Percentiles rank a stretch among this genome's conserved stretches.
Evolutionary conservation across 2,329 filamentous ascomycete species (phyloP).

Genomic region (Chaetoscypha palmicola): DNA sequence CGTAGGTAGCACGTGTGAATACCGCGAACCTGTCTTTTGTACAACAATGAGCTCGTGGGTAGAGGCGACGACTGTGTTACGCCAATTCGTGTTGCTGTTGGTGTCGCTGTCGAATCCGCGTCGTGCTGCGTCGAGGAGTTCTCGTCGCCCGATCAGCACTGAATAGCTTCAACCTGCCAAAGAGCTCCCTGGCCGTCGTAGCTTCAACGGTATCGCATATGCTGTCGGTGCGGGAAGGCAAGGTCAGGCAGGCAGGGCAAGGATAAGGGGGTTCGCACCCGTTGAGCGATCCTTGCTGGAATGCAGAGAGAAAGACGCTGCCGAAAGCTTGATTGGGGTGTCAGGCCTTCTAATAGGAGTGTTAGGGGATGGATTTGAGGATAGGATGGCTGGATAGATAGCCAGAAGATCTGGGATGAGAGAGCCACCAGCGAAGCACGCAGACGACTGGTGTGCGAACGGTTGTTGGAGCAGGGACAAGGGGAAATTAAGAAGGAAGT

Average conservation of each 20-base stretch:
- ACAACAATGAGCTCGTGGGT: background rate
- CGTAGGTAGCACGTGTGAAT: slow-evolving; percentile 19
- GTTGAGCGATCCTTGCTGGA: slow-evolving; percentile 18
- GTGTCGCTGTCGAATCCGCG: slow-evolving; percentile 3
- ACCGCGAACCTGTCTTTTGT: slow-evolving; percentile 4
- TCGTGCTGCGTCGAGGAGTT: background rate
- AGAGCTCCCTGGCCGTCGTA: slow-evolving; percentile 5
- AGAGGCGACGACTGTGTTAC: slow-evolving; percentile 13
- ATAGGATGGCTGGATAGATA: background rate
- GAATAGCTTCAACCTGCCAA: slow-evolving; percentile 1
- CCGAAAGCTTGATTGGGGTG: slow-evolving; percentile 17
- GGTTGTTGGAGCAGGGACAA: slow-evolving; percentile 4
- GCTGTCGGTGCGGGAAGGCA: slow-evolving; percentile 15
- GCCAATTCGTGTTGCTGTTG: too few species aligned
- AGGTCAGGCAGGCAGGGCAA: slow-evolving; percentile 11
- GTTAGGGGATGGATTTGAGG: background rate
- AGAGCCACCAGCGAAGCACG: background rate
- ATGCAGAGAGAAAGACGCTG: slow-evolving; percentile 11
- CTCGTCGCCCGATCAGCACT: background rate
- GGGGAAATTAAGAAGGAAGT: background rate
- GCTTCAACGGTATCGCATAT: slow-evolving; percentile 23
- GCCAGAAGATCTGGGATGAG: slow-evolving; percentile 1
- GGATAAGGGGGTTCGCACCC: slow-evolving; percentile 19
- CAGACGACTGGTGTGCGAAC: background rate
- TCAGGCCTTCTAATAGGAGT: background rate